Evolutionary conservation across 106 monocot species (phyloP), one percentile per base, ranked within the genome.

Genomic region (Agapanthus africanus): DNA sequence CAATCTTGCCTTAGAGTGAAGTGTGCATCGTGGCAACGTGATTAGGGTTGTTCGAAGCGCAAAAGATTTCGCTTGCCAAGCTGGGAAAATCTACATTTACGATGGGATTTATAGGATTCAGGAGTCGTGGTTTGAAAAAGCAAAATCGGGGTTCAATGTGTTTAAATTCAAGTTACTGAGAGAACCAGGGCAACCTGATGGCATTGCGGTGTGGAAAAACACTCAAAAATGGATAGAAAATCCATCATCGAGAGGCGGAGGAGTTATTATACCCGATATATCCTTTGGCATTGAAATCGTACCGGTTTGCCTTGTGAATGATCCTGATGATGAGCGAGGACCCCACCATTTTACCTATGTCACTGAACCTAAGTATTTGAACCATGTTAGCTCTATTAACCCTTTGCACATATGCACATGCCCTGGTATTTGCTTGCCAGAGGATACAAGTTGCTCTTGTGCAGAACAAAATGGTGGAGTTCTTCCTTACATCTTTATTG

Each of bases 1-100:
- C 22, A 93, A 93, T 68, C 86, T 93, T 68, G 93, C 93, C 40
- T 50, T 93, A 15, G 89, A 89, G 71, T 79, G 81, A 70, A 93
- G 93, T 70, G 61, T 80, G 74, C 83, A 82, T 33, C 33, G 76
- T 33, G 61, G 36, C 16, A 84, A 75, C 35, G 76, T 51, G 31
- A 78, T 93, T 19, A 73, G 93, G 50, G 89, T 93, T 30, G 75
- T 87, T 13, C 70, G 89, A 25, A 83, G 81, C 31, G 68, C 65
- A 59, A 86, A 83, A 68, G 77, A 85, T 80, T 40, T 36, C 6
- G 74, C 25, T 6, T 42, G 54, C 42, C 77, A 41, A 9, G 73
- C 42, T 68, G 84, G 81, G 0, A 86, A 73, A 36, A 77, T 93
- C 33, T 93, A 93, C 51, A 32, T 84, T 40, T 93, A 93, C 37